These are phyloP conservation scores for Aspergillus ellipticus DNA, from an alignment of 495 filamentous ascomycete genomes.

Conservation along the genomic window DNA sequence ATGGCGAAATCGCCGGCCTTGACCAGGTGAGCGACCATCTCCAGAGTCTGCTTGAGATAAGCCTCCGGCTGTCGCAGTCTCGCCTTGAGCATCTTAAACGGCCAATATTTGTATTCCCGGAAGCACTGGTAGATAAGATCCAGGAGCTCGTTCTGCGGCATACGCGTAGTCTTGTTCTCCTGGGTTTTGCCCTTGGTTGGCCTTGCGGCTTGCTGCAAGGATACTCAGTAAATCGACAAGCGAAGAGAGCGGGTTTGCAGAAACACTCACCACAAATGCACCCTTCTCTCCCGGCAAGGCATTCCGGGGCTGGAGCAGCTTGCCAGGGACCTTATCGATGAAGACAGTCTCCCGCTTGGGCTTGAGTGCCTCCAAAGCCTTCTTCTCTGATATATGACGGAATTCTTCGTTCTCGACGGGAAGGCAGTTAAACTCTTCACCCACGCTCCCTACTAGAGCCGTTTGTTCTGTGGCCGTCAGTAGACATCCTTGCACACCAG, in stretches of 20 bases:
- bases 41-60: conserved; percentile 80
- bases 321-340: conserved; percentile 37
- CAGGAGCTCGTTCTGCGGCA: conserved; percentile 80
- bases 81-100: conserved; percentile 73
- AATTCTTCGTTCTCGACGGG: conserved; percentile 74
- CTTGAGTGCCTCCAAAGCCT: conserved; percentile 59
- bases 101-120: conserved; percentile 81
- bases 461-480: conserved; percentile 67
- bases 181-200: conserved; percentile 44
- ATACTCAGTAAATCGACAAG: conserved; percentile 13
- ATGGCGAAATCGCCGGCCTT: conserved; percentile 77
- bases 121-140: conserved; percentile 80
- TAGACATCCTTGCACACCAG: background rate
- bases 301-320: conserved; percentile 35
- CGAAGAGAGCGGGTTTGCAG: background rate
- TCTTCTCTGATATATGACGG: conserved; percentile 53
- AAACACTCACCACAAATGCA: conserved; percentile 41
- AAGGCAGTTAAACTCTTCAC: conserved; percentile 72
- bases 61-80: conserved; percentile 80
- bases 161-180: conserved; percentile 79
- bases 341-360: conserved; percentile 54
- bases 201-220: conserved; percentile 35
- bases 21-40: conserved; percentile 75
- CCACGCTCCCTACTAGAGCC: conserved; percentile 64
- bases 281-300: conserved; percentile 34